These are phyloP conservation scores for Amylocarpus encephaloides DNA, from an alignment of 2,329 filamentous ascomycete genomes.

Conservation along the genomic window DNA sequence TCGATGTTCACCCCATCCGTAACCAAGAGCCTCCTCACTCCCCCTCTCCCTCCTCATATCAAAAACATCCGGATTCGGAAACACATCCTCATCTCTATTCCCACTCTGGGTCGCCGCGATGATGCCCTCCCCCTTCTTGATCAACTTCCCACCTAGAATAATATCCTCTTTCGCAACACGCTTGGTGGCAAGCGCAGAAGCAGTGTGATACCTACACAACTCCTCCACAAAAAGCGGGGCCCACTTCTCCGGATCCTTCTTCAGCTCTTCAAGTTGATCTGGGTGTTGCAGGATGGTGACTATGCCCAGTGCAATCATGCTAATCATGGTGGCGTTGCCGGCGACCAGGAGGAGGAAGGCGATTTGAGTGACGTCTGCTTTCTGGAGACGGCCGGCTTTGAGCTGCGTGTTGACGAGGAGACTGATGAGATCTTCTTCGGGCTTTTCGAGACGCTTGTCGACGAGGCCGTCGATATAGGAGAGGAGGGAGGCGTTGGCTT, in stretches of 20 bases:
- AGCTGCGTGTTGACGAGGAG: conserved; percentile 30
- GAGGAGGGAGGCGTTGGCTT: conserved; percentile 41
- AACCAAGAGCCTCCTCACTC: conserved; percentile 36
- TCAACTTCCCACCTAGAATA: conserved; percentile 36
- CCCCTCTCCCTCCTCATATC: conserved; percentile 37
- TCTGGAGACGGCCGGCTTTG: conserved; percentile 29
- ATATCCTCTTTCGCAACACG: conserved; percentile 43
- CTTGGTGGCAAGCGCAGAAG: conserved; percentile 41
- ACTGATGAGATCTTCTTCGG: conserved; percentile 42
- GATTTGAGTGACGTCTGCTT: conserved; percentile 36
- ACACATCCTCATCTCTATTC: conserved; percentile 42
- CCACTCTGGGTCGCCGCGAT: conserved; percentile 43
- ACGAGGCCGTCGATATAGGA: conserved; percentile 40
- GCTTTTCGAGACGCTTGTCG: conserved; percentile 35
- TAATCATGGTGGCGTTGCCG: conserved; percentile 47
- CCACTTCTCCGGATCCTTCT: conserved; percentile 30
- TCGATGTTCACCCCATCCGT: conserved; percentile 41
- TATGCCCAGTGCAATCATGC: conserved; percentile 43
- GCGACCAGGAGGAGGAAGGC: conserved; percentile 45
- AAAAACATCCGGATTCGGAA: conserved; percentile 37
- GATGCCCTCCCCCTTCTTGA: conserved; percentile 39
- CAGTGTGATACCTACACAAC: conserved; percentile 43
- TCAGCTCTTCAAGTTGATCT: conserved; percentile 37
- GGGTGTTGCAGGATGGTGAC: conserved; percentile 40
- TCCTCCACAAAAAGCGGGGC: conserved; percentile 39